These are phyloP conservation scores for Aspergillus cejpii DNA, from an alignment of 2,329 filamentous ascomycete genomes.

Conservation along the genomic window DNA sequence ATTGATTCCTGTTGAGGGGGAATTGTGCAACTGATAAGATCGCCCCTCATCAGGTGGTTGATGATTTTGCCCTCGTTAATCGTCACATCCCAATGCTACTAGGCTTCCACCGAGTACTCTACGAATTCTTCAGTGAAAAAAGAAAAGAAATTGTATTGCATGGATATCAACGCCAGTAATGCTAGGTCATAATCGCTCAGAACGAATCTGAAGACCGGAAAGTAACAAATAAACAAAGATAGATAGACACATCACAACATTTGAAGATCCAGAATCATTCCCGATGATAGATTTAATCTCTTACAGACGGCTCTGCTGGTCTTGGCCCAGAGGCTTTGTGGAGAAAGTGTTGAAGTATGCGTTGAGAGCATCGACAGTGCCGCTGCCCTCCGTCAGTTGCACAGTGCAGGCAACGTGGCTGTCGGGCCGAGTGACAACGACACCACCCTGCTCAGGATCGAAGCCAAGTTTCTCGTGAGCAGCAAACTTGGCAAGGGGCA, in stretches of 20 bases:
- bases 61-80: not conserved
- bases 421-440: slow-evolving; percentile 79
- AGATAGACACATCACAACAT: slow-evolving; percentile 9
- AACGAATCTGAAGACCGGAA: slow-evolving; percentile 17
- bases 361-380: slow-evolving; percentile 75
- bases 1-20: not conserved
- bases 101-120: not conserved
- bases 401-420: slow-evolving; percentile 77
- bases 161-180: slow-evolving; percentile 23
- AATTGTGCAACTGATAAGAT: not conserved
- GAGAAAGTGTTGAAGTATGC: slow-evolving; percentile 71
- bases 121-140: not conserved
- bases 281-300: not conserved
- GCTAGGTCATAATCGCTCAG: slow-evolving; percentile 18
- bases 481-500: slow-evolving; percentile 62
- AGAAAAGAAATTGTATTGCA: slow-evolving; percentile 13
- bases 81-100: no score
- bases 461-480: slow-evolving; percentile 86
- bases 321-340: slow-evolving; percentile 47
- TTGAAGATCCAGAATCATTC: slow-evolving; percentile 12
- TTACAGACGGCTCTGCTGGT: slow-evolving; percentile 31
- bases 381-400: slow-evolving; percentile 64
- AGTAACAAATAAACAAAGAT: slow-evolving; percentile 10
- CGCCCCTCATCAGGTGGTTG: not conserved
- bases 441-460: slow-evolving; percentile 63